A percentile compares a stretch with the other conserved stretches of the same genome.
Evolutionary conservation across 139 green algal genomes (phyloP).

Genomic region (Chlamydomonas eustigma): DNA sequence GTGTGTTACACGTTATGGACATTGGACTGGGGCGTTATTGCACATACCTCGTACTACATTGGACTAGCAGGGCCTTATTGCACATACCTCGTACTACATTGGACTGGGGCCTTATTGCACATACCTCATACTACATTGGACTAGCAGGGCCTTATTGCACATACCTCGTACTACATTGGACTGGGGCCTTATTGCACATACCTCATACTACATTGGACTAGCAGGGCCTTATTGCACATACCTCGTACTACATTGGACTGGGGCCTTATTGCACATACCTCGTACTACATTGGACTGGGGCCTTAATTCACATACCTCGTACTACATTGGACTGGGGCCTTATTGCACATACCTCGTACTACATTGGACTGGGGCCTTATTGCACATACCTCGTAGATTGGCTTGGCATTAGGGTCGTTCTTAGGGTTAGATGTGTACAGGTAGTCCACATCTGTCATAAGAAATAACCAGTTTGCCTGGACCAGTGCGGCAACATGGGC

Average conservation of each 20-base stretch:
- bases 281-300: not conserved
- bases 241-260: not conserved
- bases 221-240: not conserved
- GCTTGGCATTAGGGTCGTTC: constrained; percentile 40
- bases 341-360: not conserved
- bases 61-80: no score
- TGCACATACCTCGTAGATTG: constrained; percentile 64
- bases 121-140: no score
- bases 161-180: no score
- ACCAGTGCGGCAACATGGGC: constrained; percentile 88
- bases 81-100: no score
- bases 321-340: constrained; percentile 9
- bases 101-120: no score
- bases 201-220: not conserved
- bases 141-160: no score
- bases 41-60: no score
- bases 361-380: not conserved
- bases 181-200: not conserved
- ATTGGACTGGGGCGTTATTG: no score
- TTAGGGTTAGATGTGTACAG: constrained; percentile 82
- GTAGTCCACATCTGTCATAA: constrained; percentile 90
- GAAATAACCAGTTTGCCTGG: constrained; percentile 86
- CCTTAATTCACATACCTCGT: constrained; percentile 47
- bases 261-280: not conserved
- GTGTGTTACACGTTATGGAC: no score